These are phyloP conservation scores for Trichoderma sp. DNA, from an alignment of 2,329 filamentous ascomycete species.

Conservation along the genomic window DNA sequence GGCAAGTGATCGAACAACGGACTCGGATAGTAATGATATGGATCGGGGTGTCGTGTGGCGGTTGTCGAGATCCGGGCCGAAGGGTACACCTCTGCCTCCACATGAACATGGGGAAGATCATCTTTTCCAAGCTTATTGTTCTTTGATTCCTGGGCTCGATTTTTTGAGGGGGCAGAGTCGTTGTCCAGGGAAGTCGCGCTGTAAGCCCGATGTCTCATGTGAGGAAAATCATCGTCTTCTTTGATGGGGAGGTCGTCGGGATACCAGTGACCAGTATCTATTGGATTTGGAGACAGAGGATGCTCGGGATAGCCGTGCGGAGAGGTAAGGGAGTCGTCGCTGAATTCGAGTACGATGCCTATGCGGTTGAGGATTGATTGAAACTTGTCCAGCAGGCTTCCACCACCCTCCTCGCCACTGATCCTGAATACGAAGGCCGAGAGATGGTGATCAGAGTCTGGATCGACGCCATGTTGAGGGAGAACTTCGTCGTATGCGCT, in stretches of 20 bases:
- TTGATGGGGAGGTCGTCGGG: conserved; percentile 15
- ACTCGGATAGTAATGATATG: conserved; percentile 7
- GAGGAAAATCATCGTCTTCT: neutral
- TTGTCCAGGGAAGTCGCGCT: neutral
- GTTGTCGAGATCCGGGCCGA: neutral
- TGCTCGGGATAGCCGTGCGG: conserved; percentile 27
- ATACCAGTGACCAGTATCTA: conserved; percentile 25
- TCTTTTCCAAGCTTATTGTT: neutral
- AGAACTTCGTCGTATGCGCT: conserved; percentile 77
- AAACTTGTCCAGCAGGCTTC: conserved; percentile 68
- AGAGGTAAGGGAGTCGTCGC: conserved; percentile 37
- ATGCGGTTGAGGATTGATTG: conserved; percentile 66
- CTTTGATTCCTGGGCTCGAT: neutral
- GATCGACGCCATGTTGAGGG: conserved; percentile 67
- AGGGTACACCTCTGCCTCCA: neutral
- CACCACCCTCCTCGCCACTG: conserved; percentile 61
- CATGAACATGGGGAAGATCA: neutral
- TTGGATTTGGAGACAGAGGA: conserved; percentile 29
- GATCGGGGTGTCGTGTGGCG: conserved; percentile 1
- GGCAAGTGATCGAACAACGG: neutral
- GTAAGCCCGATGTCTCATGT: neutral
- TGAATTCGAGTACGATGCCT: conserved; percentile 70
- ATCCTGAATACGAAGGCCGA: conserved; percentile 79
- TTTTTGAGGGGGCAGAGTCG: neutral
- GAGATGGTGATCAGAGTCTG: conserved; percentile 74